phyloP scores from a whole-genome alignment of 345 rosid species.

The Aurinia saxatilis region DNA sequence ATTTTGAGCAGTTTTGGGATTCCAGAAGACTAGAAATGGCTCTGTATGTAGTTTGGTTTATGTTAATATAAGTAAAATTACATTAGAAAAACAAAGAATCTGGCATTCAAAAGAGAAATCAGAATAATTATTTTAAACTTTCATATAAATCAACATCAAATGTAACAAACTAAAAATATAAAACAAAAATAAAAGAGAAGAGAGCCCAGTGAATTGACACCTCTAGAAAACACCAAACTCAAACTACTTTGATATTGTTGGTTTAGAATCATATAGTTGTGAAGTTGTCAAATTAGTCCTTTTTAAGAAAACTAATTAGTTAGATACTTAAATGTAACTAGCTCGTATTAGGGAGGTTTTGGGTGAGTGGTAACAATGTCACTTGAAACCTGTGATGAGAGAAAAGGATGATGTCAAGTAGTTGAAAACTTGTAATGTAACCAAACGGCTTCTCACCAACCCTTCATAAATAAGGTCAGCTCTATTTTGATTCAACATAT shows the following conservation, averaged over 20 bases:
- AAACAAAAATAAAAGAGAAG: too few species aligned
- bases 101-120: too few species aligned
- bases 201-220: too few species aligned
- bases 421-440: constrained; percentile 6
- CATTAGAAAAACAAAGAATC: too few species aligned
- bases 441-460: constrained; percentile 29
- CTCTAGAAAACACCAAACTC: background rate
- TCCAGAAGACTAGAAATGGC: too few species aligned
- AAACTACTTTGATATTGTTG: background rate
- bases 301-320: background rate
- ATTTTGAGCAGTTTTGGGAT: too few species aligned
- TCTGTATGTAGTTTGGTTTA: too few species aligned
- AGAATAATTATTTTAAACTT: too few species aligned
- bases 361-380: constrained; percentile 21
- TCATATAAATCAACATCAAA: too few species aligned
- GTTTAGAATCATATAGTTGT: background rate
- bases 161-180: too few species aligned
- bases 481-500: background rate
- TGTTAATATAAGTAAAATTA: too few species aligned
- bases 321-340: background rate
- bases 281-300: background rate
- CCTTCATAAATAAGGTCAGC: constrained; percentile 18
- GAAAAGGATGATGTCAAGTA: constrained; percentile 20
- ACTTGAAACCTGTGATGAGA: constrained; percentile 27
- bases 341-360: background rate